These are phyloP conservation scores for Solanum chacoense DNA, from an alignment of 305 asterid genomes.

Conservation along the genomic window DNA sequence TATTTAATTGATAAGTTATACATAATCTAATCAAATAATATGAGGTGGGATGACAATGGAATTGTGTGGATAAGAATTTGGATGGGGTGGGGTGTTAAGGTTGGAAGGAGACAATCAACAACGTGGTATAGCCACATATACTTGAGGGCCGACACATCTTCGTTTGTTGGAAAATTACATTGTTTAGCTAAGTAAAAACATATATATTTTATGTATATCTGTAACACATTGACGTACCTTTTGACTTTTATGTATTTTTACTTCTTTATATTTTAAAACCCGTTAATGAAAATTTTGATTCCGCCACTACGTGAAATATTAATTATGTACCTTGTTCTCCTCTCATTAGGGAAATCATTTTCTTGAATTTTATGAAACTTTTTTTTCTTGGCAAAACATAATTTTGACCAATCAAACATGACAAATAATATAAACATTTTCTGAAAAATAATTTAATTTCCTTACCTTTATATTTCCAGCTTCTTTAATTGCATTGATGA, in stretches of 20 bases:
- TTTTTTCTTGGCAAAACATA: too few species aligned
- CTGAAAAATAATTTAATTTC: neutral
- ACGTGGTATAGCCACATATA: neutral
- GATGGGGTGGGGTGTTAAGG: neutral
- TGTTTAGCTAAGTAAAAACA: too few species aligned
- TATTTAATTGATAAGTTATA: neutral
- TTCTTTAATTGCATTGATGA: slow-evolving; percentile 40
- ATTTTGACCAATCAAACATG: too few species aligned
- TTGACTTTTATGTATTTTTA: neutral
- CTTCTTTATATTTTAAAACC: too few species aligned
- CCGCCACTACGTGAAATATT: too few species aligned
- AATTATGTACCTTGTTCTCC: neutral
- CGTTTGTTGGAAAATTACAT: neutral
- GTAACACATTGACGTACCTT: neutral
- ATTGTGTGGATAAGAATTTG: neutral
- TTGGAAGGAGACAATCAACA: neutral
- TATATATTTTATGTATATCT: neutral
- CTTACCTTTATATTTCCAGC: slow-evolving; percentile 43
- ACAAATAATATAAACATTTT: too few species aligned
- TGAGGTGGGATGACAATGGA: neutral
- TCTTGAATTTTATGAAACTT: too few species aligned
- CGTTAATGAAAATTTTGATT: too few species aligned
- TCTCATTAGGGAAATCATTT: neutral
- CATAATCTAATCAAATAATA: neutral
- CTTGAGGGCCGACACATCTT: neutral